Conservation (phyloP, 768 basidiomycete genomes). For the Tubosaeta brunneosetosa region DNA sequence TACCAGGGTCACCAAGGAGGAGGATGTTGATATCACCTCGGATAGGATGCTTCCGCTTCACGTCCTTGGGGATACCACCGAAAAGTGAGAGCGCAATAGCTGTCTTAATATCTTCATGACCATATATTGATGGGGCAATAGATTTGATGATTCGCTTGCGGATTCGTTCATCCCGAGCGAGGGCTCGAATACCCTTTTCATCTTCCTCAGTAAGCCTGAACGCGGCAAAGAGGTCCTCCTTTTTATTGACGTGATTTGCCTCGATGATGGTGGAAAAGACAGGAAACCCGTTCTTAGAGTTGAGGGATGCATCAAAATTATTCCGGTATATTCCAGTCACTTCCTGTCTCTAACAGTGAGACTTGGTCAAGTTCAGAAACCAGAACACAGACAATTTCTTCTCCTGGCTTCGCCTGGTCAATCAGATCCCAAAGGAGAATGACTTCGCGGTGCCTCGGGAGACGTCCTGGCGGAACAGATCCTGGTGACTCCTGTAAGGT, state of each 20-base stretch:
- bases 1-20: slow-evolving; percentile 95
- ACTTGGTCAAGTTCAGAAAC: background rate
- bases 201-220: slow-evolving; percentile 97
- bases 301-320: slow-evolving; percentile 97
- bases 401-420: slow-evolving; percentile 96
- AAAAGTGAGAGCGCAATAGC: slow-evolving; percentile 94
- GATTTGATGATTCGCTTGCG: slow-evolving; percentile 97
- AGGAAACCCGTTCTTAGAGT: slow-evolving; percentile 98
- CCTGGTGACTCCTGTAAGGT: slow-evolving; percentile 97
- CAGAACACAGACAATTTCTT: slow-evolving; percentile 74
- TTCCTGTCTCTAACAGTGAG: slow-evolving; percentile 53
- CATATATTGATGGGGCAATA: slow-evolving; percentile 98
- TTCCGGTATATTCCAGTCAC: slow-evolving; percentile 97
- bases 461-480: slow-evolving; percentile 93
- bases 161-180: slow-evolving; percentile 90
- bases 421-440: slow-evolving; percentile 97
- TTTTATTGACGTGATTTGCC: slow-evolving; percentile 98
- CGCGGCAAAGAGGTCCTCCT: slow-evolving; percentile 98
- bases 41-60: slow-evolving; percentile 93
- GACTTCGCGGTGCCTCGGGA: slow-evolving; percentile 95
- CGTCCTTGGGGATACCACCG: slow-evolving; percentile 90
- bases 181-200: slow-evolving; percentile 81
- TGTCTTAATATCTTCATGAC: slow-evolving; percentile 98
- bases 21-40: slow-evolving; percentile 98
- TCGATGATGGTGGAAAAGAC: slow-evolving; percentile 98